Evolutionary conservation across 495 filamentous ascomycete species (phyloP).

Genomic region (Podospora australis): DNA sequence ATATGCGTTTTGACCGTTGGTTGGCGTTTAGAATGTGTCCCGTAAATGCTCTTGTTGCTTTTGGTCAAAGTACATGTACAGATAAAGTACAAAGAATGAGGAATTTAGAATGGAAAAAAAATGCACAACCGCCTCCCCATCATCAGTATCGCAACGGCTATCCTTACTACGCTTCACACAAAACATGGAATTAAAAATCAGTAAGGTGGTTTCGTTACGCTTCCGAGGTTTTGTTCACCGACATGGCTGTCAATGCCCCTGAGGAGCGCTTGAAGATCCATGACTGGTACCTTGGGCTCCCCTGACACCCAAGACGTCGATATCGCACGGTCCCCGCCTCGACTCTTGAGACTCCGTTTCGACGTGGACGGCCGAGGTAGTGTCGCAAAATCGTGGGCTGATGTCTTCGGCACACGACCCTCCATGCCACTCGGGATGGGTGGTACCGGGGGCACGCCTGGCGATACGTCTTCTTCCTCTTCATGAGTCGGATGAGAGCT

Average conservation of each 20-base stretch:
- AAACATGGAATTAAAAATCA: slow-evolving; percentile 12
- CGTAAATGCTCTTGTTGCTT: slow-evolving; percentile 1
- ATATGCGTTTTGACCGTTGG: not conserved
- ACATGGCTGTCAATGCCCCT: slow-evolving; percentile 42
- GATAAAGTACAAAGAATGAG: not conserved
- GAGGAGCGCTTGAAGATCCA: slow-evolving; percentile 41
- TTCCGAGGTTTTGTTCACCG: slow-evolving; percentile 33
- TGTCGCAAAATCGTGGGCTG: slow-evolving; percentile 11
- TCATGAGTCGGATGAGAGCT: slow-evolving; percentile 38
- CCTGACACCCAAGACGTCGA: slow-evolving; percentile 24
- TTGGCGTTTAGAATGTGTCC: not conserved
- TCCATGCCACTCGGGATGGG: slow-evolving; percentile 29
- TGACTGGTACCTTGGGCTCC: slow-evolving; percentile 24
- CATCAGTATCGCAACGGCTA: too few relatives aligned
- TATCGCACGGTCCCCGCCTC: slow-evolving; percentile 29
- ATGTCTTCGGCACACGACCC: slow-evolving; percentile 14
- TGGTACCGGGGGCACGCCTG: slow-evolving; percentile 38
- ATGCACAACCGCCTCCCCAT: not conserved
- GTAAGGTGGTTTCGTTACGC: slow-evolving; percentile 40
- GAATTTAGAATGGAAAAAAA: not conserved
- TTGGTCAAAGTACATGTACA: not conserved
- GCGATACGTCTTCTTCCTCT: slow-evolving; percentile 17
- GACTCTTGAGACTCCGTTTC: slow-evolving; percentile 34
- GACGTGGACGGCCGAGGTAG: slow-evolving; percentile 25
- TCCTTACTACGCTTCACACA: too few relatives aligned